Evolutionary conservation across 495 filamentous ascomycete species (phyloP).

Genomic region (Xylaria bambusicola): DNA sequence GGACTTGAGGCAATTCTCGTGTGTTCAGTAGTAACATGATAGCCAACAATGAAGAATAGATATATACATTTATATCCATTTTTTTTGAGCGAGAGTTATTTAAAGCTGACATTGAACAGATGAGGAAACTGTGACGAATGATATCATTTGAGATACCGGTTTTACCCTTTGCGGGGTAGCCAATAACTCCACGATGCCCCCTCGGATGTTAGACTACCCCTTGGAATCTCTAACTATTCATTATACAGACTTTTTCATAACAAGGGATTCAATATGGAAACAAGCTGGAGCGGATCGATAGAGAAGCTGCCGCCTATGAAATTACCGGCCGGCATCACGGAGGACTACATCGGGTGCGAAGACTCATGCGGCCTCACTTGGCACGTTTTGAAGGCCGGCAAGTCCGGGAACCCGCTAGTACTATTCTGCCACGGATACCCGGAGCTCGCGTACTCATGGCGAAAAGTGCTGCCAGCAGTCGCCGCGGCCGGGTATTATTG

Average conservation of each 20-base stretch:
- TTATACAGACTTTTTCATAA: too few relatives aligned
- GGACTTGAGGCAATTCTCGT: too few relatives aligned
- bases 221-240: neutral
- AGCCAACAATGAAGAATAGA: too few relatives aligned
- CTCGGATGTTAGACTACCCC: too few relatives aligned
- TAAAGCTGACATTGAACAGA: too few relatives aligned
- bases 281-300: neutral
- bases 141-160: neutral
- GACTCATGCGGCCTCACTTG: slow-evolving; percentile 53
- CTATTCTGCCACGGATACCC: slow-evolving; percentile 68
- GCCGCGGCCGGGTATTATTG: slow-evolving; percentile 61
- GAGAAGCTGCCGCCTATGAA: slow-evolving; percentile 47
- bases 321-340: slow-evolving; percentile 53
- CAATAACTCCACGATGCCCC: neutral
- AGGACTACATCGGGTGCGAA: slow-evolving; percentile 52
- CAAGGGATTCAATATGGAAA: neutral
- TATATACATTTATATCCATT: too few relatives aligned
- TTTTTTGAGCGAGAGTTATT: too few relatives aligned
- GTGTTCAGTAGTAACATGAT: too few relatives aligned
- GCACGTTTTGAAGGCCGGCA: slow-evolving; percentile 62
- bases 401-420: slow-evolving; percentile 55
- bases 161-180: neutral
- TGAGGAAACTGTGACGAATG: neutral
- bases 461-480: slow-evolving; percentile 59
- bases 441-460: slow-evolving; percentile 71